Conservation (phyloP, 805 yeast species). For the Saccharomycopsis sp. region DNA sequence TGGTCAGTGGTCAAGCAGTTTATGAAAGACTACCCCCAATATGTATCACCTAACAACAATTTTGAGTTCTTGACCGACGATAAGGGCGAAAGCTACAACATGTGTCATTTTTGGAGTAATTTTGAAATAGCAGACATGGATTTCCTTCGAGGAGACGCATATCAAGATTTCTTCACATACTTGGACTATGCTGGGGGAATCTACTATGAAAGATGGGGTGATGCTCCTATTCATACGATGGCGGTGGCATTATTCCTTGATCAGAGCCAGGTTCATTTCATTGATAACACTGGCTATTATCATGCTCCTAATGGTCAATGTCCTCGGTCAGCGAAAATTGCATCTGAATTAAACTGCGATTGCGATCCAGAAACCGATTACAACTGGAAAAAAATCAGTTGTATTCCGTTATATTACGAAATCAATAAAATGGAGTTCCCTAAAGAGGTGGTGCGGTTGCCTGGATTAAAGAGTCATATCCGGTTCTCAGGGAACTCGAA, state of each 20-base stretch:
- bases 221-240: conserved; percentile 47
- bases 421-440: conserved; percentile 30
- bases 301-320: conserved; percentile 55
- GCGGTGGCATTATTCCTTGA: conserved; percentile 34
- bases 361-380: conserved; percentile 45
- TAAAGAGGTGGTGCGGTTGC: conserved; percentile 23
- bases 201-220: conserved; percentile 59
- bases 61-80: conserved; percentile 44
- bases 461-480: conserved; percentile 17
- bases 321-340: conserved; percentile 43
- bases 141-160: conserved; percentile 42
- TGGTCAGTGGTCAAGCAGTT: conserved; percentile 45
- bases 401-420: conserved; percentile 41
- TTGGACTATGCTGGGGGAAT: conserved; percentile 46
- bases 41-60: conserved; percentile 42
- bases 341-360: conserved; percentile 42
- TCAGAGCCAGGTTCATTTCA: conserved; percentile 30
- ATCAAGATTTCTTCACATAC: conserved; percentile 38
- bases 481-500: conserved; percentile 10
- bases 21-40: conserved; percentile 38
- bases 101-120: conserved; percentile 63
- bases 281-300: conserved; percentile 47
- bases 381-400: conserved; percentile 44
- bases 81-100: conserved; percentile 37
- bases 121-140: conserved; percentile 51